phyloP scores from a whole-genome alignment of 805 yeast genomes.

The Lachancea sp. region DNA sequence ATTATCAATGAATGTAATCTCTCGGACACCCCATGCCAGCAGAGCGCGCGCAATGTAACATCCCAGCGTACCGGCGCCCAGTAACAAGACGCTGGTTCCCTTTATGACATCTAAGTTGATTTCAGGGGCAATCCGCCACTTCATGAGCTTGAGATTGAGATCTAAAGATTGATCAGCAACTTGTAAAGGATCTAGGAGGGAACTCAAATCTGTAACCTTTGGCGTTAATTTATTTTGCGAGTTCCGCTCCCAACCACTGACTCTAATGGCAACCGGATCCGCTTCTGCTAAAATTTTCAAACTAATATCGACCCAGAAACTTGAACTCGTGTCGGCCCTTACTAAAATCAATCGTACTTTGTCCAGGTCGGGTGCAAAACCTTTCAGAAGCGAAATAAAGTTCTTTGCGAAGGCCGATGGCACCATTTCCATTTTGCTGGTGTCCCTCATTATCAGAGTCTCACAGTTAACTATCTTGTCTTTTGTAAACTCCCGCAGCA shows the following conservation, averaged over 20 bases:
- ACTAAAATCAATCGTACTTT: constrained; percentile 36
- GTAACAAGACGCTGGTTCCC: constrained; percentile 55
- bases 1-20: constrained; percentile 83
- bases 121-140: constrained; percentile 90
- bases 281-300: constrained; percentile 1
- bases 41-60: constrained; percentile 81
- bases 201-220: constrained; percentile 73
- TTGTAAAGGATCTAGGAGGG: constrained; percentile 72
- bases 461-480: constrained; percentile 10
- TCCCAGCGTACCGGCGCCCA: constrained; percentile 98
- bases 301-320: constrained; percentile 27
- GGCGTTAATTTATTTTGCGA: constrained; percentile 69
- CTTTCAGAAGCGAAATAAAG: constrained; percentile 41
- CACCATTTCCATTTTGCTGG: constrained; percentile 29
- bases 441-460: constrained; percentile 37
- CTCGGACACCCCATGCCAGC: constrained; percentile 90
- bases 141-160: constrained; percentile 85
- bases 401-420: constrained; percentile 57
- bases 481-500: constrained; percentile 17
- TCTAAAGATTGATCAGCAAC: constrained; percentile 91
- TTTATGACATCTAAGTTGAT: constrained; percentile 62
- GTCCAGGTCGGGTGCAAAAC: constrained; percentile 31
- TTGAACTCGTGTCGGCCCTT: constrained; percentile 31
- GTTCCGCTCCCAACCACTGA: constrained; percentile 90
- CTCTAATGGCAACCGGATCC: constrained; percentile 33